Evolutionary conservation across 768 basidiomycete species (phyloP), one percentile per base, ranked within the genome.

Genomic region (Gymnopilus dilepis): DNA sequence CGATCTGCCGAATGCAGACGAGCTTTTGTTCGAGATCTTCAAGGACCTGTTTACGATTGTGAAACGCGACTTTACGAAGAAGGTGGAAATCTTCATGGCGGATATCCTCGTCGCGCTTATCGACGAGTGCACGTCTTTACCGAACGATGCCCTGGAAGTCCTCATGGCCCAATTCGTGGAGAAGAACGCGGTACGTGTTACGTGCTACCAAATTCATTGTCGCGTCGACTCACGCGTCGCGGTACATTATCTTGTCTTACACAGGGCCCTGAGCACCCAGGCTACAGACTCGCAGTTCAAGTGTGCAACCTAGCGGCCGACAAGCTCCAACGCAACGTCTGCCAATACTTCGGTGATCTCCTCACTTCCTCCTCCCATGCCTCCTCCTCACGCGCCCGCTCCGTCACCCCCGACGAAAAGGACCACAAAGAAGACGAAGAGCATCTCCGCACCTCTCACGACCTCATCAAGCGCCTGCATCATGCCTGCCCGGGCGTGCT

Each of bases 301-400:
- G 86, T 97, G 28, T 96, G 94, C 81, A 95, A 88, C 59, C 80
- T 80, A 22, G 89, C 93, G 0, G 83, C 92, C 3, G 94, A 95
- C 74, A 92, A 91, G 73, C 84, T 98, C 6, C 92, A 95, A 71
- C 87, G 95, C 5, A 86, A 95, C 63, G 91, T 97, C 47, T 92
- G 89, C 70, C 88, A 92, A 67, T 95, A 98, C 76, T 97, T 99
- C 71, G 91, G 93, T 22, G 96, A 97, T 67, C 88, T 93, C 61
- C 91, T 96, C 62, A 70, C 64, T 24, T 67, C 71, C 3, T 28
- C 28, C 47, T 6, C 15, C 47, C 6, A 13, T n/a, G 15, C 26
- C 30, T 17, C 15, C 47, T 30, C 47, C 17, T 50, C 47, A 2
- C 47, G 28, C 28, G 28, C 47, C 28, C 30, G 28, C 47, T 31